phyloP scores from a whole-genome alignment of 192 early-diverging fungal genomes.

The Paraglomus brasilianum region DNA sequence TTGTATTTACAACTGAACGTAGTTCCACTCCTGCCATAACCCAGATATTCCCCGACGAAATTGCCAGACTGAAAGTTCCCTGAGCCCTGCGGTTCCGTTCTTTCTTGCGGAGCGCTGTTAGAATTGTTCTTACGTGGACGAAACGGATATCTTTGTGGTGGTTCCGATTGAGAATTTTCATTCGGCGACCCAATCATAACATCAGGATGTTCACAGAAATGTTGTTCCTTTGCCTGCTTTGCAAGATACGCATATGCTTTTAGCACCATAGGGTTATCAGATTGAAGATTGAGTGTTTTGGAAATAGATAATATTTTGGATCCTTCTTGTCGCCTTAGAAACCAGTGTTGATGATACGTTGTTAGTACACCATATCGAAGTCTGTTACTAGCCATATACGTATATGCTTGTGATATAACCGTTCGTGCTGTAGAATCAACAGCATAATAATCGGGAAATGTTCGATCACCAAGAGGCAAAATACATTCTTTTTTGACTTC shows the following conservation, averaged over 20 bases:
- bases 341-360: constrained; percentile 13
- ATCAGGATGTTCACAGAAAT: too few species aligned
- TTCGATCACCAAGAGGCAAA: not conserved
- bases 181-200: too few species aligned
- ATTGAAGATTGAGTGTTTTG: not conserved
- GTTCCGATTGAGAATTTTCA: too few species aligned
- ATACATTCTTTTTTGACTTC: constrained; percentile 19
- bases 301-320: not conserved
- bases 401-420: constrained; percentile 23
- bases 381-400: constrained; percentile 14
- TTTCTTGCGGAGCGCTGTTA: too few species aligned
- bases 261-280: constrained; percentile 3
- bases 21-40: too few species aligned
- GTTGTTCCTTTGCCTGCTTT: not conserved
- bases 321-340: constrained; percentile 9
- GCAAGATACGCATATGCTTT: constrained; percentile 25
- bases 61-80: too few species aligned
- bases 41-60: too few species aligned
- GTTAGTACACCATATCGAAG: constrained; percentile 8
- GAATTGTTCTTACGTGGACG: too few species aligned
- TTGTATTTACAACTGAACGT: too few species aligned
- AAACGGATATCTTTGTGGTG: too few species aligned
- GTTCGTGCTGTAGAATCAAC: constrained; percentile 12
- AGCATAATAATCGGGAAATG: constrained; percentile 23
- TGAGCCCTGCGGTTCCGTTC: too few species aligned